Conservation (phyloP, 75 land plant genomes). For the Cupressus sempervirens region DNA sequence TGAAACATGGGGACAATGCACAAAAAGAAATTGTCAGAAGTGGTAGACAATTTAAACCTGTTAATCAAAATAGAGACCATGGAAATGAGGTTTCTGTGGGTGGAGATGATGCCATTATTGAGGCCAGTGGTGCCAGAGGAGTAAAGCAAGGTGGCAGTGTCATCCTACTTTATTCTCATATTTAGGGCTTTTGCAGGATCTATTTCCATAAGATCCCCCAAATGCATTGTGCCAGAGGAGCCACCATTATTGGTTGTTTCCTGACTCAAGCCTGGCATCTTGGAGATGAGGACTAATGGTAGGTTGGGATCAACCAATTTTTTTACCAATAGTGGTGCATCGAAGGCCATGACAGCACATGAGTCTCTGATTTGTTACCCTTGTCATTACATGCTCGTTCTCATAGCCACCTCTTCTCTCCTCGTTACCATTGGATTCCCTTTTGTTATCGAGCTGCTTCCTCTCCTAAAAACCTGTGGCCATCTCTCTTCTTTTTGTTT, state of each 20-base stretch:
- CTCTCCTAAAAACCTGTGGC: too few species aligned
- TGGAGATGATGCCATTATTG: conserved; percentile 79
- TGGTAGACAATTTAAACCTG: conserved; percentile 16
- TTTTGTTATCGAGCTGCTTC: too few species aligned
- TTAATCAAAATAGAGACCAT: conserved; percentile 33
- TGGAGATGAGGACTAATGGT: too few species aligned
- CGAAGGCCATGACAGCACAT: conserved; percentile 53
- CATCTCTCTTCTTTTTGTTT: too few species aligned
- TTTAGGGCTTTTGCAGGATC: too few species aligned
- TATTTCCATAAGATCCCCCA: too few species aligned
- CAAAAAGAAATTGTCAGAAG: conserved; percentile 22
- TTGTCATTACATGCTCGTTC: too few species aligned
- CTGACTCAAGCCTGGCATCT: too few species aligned
- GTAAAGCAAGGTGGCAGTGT: conserved; percentile 53
- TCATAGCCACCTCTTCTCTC: too few species aligned
- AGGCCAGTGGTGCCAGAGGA: conserved; percentile 89
- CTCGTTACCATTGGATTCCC: too few species aligned
- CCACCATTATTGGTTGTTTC: too few species aligned
- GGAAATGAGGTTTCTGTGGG: conserved; percentile 76
- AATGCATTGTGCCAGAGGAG: too few species aligned
- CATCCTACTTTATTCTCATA: conserved; percentile 13
- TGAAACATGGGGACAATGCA: conserved; percentile 79
- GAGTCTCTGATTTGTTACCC: conserved; percentile 76
- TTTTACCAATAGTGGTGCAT: conserved; percentile 32
- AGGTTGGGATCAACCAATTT: conserved; percentile 37